Evolutionary conservation across 495 filamentous ascomycete species (phyloP).

Genomic region (Penicillium simplicissimum): DNA sequence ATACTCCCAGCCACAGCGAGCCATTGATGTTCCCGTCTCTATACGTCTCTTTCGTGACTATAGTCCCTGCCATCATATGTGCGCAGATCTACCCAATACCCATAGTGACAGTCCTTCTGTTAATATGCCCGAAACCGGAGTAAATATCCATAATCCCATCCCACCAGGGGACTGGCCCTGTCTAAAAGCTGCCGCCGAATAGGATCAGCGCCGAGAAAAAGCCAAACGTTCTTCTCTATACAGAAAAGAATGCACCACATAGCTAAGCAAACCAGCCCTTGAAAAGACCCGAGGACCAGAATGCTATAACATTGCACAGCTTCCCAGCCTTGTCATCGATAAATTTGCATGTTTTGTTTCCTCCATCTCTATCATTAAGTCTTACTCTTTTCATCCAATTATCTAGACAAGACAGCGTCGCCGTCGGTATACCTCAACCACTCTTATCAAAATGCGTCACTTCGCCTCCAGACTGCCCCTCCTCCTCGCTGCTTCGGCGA

Average conservation of each 20-base stretch:
- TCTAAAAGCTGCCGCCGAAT: not conserved
- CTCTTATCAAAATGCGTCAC: constrained; percentile 4
- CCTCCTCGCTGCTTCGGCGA: constrained; percentile 7
- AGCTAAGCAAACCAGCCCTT: not conserved
- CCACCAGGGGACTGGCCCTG: not conserved
- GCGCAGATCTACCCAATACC: not conserved
- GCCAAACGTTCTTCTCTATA: not conserved
- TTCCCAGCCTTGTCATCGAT: not conserved
- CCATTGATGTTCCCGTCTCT: not conserved
- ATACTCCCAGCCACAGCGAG: not conserved
- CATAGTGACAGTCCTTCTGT: not conserved
- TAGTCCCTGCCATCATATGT: not conserved
- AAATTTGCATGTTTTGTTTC: not conserved
- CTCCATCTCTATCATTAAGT: not conserved
- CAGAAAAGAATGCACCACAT: not conserved
- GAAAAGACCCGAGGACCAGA: not conserved
- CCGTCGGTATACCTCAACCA: not conserved
- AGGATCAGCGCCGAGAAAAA: not conserved
- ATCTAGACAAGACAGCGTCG: not conserved
- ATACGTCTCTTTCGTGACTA: too few species aligned
- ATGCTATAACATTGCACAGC: not conserved
- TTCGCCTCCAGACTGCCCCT: constrained; percentile 3
- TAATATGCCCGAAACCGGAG: not conserved
- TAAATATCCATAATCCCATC: not conserved
- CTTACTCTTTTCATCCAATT: not conserved